Conservation (phyloP, 164 flowering plant genomes). For the Pachysandra terminalis region DNA sequence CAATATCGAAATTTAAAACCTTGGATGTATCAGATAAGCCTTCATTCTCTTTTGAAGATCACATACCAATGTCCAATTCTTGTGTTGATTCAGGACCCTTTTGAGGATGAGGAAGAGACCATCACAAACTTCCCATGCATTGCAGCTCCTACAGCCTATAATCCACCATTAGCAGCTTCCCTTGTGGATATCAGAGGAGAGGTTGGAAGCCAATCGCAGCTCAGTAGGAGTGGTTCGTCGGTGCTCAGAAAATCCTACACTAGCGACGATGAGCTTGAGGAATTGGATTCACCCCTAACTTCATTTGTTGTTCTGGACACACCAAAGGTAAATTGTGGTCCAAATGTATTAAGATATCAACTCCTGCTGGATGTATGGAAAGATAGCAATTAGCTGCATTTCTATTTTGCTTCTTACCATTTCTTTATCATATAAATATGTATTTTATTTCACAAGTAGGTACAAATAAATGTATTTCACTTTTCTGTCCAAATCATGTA, state of each 20-base stretch:
- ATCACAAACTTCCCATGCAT: conserved; percentile 54
- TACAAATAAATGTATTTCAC: not conserved
- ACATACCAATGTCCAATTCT: not conserved
- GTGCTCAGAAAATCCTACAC: conserved; percentile 66
- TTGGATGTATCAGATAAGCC: too few species aligned
- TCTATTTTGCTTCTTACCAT: not conserved
- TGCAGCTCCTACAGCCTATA: conserved; percentile 53
- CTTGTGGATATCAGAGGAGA: conserved; percentile 48
- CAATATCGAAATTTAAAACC: too few species aligned
- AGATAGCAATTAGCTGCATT: conserved; percentile 30
- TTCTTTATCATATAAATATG: not conserved
- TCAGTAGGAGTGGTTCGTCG: conserved; percentile 45
- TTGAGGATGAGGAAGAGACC: conserved; percentile 34
- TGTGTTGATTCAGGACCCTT: conserved; percentile 28
- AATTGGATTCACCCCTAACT: conserved; percentile 62
- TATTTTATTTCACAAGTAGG: not conserved
- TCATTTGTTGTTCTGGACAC: conserved; percentile 36
- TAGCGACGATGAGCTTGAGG: conserved; percentile 92
- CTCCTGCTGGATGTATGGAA: conserved; percentile 74
- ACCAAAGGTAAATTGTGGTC: conserved; percentile 25
- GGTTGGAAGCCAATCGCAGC: conserved; percentile 34
- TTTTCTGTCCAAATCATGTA: conserved; percentile 2
- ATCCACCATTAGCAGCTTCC: conserved; percentile 60
- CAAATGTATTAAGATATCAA: conserved; percentile 46
- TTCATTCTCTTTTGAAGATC: not conserved